Percentiles rank a stretch among this genome's conserved stretches.
phyloP scores from a whole-genome alignment of 257 asterid genomes.

The Solanum rostratum region DNA sequence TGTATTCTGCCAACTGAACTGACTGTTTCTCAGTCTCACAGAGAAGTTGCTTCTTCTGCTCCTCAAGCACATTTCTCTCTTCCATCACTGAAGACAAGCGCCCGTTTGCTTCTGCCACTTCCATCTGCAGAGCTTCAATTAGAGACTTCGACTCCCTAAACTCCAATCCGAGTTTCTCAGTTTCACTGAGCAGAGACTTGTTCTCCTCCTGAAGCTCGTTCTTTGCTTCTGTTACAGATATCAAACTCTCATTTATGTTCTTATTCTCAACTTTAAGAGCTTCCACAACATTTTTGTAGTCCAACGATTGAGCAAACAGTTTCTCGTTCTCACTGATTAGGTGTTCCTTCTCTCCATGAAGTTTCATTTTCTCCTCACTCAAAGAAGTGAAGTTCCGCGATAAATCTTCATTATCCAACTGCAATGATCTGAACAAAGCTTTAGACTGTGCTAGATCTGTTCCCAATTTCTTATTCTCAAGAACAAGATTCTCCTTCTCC shows the following conservation, averaged over 20 bases:
- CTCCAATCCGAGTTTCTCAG: slow-evolving; percentile 41
- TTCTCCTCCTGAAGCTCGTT: slow-evolving; percentile 42
- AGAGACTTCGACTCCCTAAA: slow-evolving; percentile 26
- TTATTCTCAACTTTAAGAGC: slow-evolving; percentile 42
- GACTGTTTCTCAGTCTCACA: slow-evolving; percentile 40
- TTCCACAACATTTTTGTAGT: slow-evolving; percentile 34
- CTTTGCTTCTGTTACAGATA: slow-evolving; percentile 40
- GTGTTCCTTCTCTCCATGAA: slow-evolving; percentile 45
- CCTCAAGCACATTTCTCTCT: slow-evolving; percentile 43
- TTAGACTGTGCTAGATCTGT: slow-evolving; percentile 44
- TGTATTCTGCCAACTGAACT: slow-evolving; percentile 31
- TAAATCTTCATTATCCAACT: slow-evolving; percentile 21
- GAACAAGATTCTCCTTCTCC: slow-evolving; percentile 34
- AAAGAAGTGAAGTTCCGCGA: slow-evolving; percentile 23
- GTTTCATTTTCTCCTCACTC: slow-evolving; percentile 38
- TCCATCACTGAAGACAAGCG: slow-evolving; percentile 26
- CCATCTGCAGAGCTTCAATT: slow-evolving; percentile 43
- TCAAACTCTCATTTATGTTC: slow-evolving; percentile 24
- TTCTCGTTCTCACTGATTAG: slow-evolving; percentile 35
- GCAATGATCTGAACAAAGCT: slow-evolving; percentile 42
- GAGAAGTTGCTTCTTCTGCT: slow-evolving; percentile 32
- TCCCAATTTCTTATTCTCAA: slow-evolving; percentile 38
- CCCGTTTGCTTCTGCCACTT: slow-evolving; percentile 33
- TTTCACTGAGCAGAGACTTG: slow-evolving; percentile 24
- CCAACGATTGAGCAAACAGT: slow-evolving; percentile 37